Conservation (phyloP, 2,329 filamentous ascomycete genomes). For the Calycina herbarum region DNA sequence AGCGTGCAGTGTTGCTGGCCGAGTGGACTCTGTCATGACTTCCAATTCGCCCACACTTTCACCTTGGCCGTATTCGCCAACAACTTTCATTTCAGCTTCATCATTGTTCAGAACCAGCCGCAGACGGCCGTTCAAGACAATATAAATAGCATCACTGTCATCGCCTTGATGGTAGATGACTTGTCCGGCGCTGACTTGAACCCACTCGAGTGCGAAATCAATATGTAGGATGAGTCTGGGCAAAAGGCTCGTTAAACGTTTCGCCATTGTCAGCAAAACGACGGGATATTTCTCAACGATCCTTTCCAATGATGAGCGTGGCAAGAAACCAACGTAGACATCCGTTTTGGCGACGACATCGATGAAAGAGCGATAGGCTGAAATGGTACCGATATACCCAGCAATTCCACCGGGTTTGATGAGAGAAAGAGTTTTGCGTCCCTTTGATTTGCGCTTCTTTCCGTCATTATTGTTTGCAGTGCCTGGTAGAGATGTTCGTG, state of each 20-base stretch:
- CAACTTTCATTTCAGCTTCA: constrained; percentile 78
- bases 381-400: constrained; percentile 91
- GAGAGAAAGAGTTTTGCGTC: constrained; percentile 76
- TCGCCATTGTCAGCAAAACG: constrained; percentile 92
- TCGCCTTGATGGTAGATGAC: constrained; percentile 92
- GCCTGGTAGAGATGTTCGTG: constrained; percentile 32
- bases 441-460: constrained; percentile 46
- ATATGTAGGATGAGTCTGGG: constrained; percentile 92
- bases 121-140: constrained; percentile 90
- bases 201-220: constrained; percentile 97
- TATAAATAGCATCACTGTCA: constrained; percentile 97
- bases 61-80: constrained; percentile 92
- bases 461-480: constrained; percentile 33
- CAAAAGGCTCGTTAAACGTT: constrained; percentile 84
- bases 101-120: constrained; percentile 80
- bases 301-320: constrained; percentile 79
- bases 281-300: constrained; percentile 93
- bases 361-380: constrained; percentile 93
- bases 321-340: constrained; percentile 95
- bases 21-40: constrained; percentile 88
- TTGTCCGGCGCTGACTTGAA: constrained; percentile 92
- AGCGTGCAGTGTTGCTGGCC: constrained; percentile 90
- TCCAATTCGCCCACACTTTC: constrained; percentile 97
- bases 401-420: constrained; percentile 94
- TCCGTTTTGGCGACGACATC: constrained; percentile 97